Base-by-base conservation (phyloP, 129 eudicot species). In the Ambrosia artemisiifolia region DNA sequence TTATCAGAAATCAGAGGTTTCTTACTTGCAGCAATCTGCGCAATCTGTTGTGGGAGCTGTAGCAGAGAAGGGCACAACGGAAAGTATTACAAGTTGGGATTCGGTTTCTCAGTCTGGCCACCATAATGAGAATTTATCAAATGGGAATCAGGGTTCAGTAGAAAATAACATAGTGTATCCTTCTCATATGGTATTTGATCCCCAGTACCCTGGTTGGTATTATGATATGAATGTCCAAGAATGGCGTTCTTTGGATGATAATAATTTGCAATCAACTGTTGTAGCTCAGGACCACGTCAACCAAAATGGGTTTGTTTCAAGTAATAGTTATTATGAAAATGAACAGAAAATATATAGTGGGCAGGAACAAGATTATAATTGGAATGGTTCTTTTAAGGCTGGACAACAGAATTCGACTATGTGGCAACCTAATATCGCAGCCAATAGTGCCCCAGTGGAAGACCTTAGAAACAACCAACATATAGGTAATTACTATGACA, bases 161-260 rank as follows among this genome's bases (percentile, higher is more conserved):
- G 85, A 49, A 40, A 81, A 82, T 49, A 83, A 76, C 47, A 89
- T 65, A 56, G 96, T 67, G 56, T 94, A 94, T 73, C 99, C 99
- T 2, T 64, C 93, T 44, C 87, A 94, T 78, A 88, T 94, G 96
- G 75, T 81, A 48, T 90, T 94, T 81, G 99, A 94, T 76, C 87
- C 96, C 70, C 97, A 88, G 54, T 94, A 90, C 79, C 97, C 99
- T 78, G 96, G 86, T 69, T 94, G 96, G 97, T 94, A 90, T 73
- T 94, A 90, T 86, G 97, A 94, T 77, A 86, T 79, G 65, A 81
- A 78, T 63, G 69, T 86, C 35, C 94, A 80, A 61, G 96, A 86
- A 67, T 94, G 99, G 99, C 62, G 78, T 10, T 48, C 86, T 11
- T 82, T 94, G 85, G 97, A 86, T 63, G 80, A 85, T 47, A 90